These are phyloP conservation scores for Neonectria magnoliae DNA, from an alignment of 2,329 filamentous ascomycete genomes.

Conservation along the genomic window DNA sequence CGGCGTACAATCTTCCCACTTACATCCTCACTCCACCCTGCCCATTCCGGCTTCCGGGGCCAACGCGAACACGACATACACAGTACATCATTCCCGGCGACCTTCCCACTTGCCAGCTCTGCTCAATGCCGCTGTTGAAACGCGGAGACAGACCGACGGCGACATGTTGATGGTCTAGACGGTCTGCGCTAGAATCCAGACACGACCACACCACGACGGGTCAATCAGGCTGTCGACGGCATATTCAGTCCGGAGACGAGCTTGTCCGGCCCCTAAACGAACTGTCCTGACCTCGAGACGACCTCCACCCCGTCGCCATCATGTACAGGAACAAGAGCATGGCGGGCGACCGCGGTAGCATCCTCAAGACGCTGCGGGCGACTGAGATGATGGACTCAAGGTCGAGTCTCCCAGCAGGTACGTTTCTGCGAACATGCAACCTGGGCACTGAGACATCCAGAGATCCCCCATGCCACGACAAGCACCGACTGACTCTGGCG, in stretches of 20 bases:
- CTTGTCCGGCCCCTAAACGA: neutral
- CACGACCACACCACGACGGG: slow-evolving; percentile 20
- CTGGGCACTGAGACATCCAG: neutral
- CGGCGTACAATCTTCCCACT: slow-evolving; percentile 6
- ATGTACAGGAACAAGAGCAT: slow-evolving; percentile 59
- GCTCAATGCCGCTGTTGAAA: slow-evolving; percentile 30
- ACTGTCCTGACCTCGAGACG: neutral
- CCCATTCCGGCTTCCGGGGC: slow-evolving; percentile 1
- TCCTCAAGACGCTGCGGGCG: slow-evolving; percentile 81
- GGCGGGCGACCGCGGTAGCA: slow-evolving; percentile 55
- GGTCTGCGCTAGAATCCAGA: slow-evolving; percentile 23
- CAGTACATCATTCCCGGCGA: neutral
- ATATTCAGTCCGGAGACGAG: neutral
- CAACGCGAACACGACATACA: neutral
- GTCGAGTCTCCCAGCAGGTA: slow-evolving; percentile 84
- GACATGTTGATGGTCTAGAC: slow-evolving; percentile 35
- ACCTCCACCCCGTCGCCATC: slow-evolving; percentile 14
- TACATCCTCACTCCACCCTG: neutral
- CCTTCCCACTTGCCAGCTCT: neutral
- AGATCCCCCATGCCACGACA: neutral
- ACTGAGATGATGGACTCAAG: slow-evolving; percentile 83
- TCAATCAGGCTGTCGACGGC: neutral
- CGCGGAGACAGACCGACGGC: slow-evolving; percentile 28
- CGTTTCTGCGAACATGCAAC: slow-evolving; percentile 30
- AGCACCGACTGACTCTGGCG: slow-evolving; percentile 17